phyloP scores from a whole-genome alignment of 2,329 filamentous ascomycete species.

The Sporothrix variecibatus region DNA sequence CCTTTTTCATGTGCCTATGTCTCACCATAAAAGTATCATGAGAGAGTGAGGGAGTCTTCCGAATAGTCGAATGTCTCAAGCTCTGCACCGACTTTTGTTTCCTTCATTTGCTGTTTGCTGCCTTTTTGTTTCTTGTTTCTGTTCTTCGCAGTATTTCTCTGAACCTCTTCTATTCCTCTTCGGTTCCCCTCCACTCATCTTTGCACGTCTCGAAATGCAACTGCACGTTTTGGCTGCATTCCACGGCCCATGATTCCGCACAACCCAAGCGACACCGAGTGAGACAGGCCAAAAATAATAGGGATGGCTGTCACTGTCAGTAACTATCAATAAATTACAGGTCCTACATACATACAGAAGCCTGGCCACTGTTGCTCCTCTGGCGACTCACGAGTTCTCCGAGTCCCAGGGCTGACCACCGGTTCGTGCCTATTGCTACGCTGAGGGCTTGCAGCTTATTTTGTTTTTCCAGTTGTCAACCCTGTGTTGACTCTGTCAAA shows the following conservation, averaged over 20 bases:
- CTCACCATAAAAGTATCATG: not conserved
- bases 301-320: not conserved
- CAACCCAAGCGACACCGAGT: not conserved
- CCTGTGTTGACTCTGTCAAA: not conserved
- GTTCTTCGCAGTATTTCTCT: not conserved
- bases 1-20: not conserved
- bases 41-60: not conserved
- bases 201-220: not conserved
- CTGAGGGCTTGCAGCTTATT: not conserved
- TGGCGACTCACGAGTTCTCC: not conserved
- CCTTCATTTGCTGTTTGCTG: not conserved
- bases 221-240: slow-evolving; percentile 18
- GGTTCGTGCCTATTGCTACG: not conserved
- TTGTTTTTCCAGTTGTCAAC: not conserved
- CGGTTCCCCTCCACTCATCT: too few species aligned
- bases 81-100: not conserved
- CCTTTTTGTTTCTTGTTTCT: not conserved
- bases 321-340: not conserved
- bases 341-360: not conserved
- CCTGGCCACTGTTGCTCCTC: not conserved
- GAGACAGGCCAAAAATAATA: not conserved
- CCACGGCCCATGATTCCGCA: not conserved
- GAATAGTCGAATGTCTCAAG: not conserved
- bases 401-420: not conserved
- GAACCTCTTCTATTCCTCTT: not conserved